phyloP scores from a whole-genome alignment of 1,284 basidiomycete genomes.

The Boletus mariae region DNA sequence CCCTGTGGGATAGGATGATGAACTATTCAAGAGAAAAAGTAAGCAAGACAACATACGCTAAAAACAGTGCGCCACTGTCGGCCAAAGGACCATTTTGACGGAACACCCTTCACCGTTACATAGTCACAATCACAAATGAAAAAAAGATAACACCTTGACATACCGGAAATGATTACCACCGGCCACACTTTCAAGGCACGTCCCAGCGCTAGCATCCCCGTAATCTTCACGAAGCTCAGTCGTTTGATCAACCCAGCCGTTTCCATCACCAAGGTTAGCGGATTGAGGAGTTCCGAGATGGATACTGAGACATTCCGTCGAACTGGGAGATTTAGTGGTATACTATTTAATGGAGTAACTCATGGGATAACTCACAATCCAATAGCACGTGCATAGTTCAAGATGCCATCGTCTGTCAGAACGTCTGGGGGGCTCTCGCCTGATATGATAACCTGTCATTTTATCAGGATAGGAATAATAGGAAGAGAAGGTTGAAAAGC shows the following conservation, averaged over 20 bases:
- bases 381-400: not conserved
- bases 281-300: slow-evolving; percentile 55
- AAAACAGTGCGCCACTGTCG: slow-evolving; percentile 56
- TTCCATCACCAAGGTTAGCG: slow-evolving; percentile 56
- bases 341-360: not conserved
- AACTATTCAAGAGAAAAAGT: not conserved
- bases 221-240: slow-evolving; percentile 59
- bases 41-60: slow-evolving; percentile 45
- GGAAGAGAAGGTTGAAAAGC: not conserved
- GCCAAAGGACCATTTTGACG: slow-evolving; percentile 54
- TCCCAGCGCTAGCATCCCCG: slow-evolving; percentile 44
- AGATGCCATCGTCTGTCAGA: not conserved
- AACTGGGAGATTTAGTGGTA: too few relatives aligned
- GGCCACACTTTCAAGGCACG: slow-evolving; percentile 56
- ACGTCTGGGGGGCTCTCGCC: not conserved
- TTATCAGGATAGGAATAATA: too few relatives aligned
- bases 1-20: slow-evolving; percentile 33
- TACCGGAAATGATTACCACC: slow-evolving; percentile 69
- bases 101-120: slow-evolving; percentile 39
- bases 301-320: slow-evolving; percentile 55
- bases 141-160: not conserved
- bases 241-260: slow-evolving; percentile 43
- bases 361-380: not conserved
- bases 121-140: not conserved
- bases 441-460: not conserved